Conservation (phyloP, 2,329 filamentous ascomycete genomes). For the Dothideomycetes sp. region DNA sequence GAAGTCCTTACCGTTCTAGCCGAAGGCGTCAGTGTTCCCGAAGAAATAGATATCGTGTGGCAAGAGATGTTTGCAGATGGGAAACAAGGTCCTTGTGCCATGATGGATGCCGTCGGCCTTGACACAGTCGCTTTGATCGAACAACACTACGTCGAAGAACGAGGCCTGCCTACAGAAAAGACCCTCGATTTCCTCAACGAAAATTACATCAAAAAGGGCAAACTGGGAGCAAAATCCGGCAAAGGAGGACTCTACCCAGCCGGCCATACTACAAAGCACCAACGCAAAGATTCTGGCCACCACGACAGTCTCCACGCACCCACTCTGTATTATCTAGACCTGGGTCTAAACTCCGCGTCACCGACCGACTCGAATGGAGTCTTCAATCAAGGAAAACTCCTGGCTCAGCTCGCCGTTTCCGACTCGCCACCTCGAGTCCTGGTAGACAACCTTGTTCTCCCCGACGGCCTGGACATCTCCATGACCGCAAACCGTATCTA, state of each 20-base stretch:
- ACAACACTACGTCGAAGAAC: constrained; percentile 43
- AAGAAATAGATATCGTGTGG: constrained; percentile 44
- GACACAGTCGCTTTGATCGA: constrained; percentile 48
- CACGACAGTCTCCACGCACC: constrained; percentile 5
- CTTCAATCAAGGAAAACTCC: too few species aligned
- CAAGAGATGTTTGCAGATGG: constrained; percentile 27
- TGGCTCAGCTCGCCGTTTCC: too few species aligned
- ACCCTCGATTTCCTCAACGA: constrained; percentile 39
- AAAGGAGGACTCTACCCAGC: constrained; percentile 16
- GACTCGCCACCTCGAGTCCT: too few species aligned
- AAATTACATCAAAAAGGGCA: constrained; percentile 39
- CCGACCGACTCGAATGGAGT: too few species aligned
- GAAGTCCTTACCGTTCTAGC: constrained; percentile 42
- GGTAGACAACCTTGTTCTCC: constrained; percentile 6
- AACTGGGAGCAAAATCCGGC: constrained; percentile 31
- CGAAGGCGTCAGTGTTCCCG: constrained; percentile 41
- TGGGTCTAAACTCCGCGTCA: neutral
- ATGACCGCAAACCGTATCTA: constrained; percentile 21
- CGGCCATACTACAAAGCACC: neutral
- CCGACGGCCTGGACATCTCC: constrained; percentile 27
- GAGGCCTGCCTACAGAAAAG: constrained; percentile 31
- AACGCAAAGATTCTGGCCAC: neutral
- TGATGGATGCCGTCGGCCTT: constrained; percentile 44
- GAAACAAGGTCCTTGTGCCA: constrained; percentile 26
- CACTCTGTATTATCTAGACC: constrained; percentile 2